Percentiles rank a stretch among this genome's conserved stretches.
Evolutionary conservation across 2,329 filamentous ascomycete genomes (phyloP).

Genomic region (Salinomyces thailandicus): DNA sequence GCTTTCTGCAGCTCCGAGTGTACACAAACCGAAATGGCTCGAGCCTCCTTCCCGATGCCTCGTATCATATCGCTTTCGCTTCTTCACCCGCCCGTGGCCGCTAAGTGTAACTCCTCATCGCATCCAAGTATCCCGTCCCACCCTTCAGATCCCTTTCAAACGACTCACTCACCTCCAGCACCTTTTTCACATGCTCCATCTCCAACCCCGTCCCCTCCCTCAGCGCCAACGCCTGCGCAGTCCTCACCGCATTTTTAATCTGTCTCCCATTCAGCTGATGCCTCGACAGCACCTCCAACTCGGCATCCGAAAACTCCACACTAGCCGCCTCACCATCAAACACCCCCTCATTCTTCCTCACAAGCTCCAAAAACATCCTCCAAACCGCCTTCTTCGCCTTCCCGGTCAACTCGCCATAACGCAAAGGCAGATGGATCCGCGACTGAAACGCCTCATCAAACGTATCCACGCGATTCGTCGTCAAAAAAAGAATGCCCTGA

Average conservation of each 20-base stretch:
- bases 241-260: constrained; percentile 51
- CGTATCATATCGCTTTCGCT: neutral
- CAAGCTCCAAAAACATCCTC: constrained; percentile 70
- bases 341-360: constrained; percentile 56
- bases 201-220: constrained; percentile 60
- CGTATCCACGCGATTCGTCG: constrained; percentile 76
- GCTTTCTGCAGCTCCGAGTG: no score
- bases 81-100: neutral
- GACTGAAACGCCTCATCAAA: constrained; percentile 88
- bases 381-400: constrained; percentile 72
- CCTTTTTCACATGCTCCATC: constrained; percentile 70
- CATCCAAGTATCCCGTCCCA: constrained; percentile 67
- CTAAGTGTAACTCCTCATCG: constrained; percentile 66
- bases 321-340: no score
- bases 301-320: constrained; percentile 55
- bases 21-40: no score
- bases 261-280: constrained; percentile 60
- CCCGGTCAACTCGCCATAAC: constrained; percentile 62
- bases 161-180: constrained; percentile 72
- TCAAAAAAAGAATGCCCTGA: constrained; percentile 81
- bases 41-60: no score
- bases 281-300: constrained; percentile 56
- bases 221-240: constrained; percentile 70
- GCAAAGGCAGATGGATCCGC: constrained; percentile 73
- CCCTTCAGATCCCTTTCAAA: constrained; percentile 79